Evolutionary conservation across 2,329 filamentous ascomycete genomes (phyloP), one percentile per base, ranked within the genome.

Genomic region (Pseudogymnoascus sp.): DNA sequence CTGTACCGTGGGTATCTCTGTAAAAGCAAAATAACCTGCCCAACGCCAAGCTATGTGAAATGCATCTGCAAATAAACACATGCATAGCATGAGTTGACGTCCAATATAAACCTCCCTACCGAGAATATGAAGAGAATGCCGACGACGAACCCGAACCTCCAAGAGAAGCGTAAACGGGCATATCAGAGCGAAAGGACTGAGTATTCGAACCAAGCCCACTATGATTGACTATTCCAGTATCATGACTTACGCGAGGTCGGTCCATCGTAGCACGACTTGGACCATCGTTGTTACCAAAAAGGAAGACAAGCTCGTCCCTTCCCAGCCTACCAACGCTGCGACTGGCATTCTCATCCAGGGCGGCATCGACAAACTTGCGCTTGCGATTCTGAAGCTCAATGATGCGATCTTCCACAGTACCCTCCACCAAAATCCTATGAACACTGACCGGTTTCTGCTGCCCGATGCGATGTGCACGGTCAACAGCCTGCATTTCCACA

Each of bases 401-500:
- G 67, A 97, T 96, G 6, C 92, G 85, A 71, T 96, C 92, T 74
- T 97, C 93, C 1, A 97, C 89, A 0, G 93, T 96, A 5, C 84
- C 82, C 69, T 86, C 75, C 6, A 93, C 85, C 2, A 96, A 77
- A 23, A 96, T 83, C 3, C 91, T 87, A 73, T 96, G 91, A 1
- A 97, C 88, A 63, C 86, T 82, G 4, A 96, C 93, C 6, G 86
- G 78, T 3, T 82, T 81, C 67, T 81, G 78, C 76, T 97, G 93
- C 0, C 92, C 92, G 68, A 96, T 93, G 8, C 93, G 89, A 75
- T 96, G 89, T 2, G 92, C 90, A 21, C 93, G 89, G 73, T 96
- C 93, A 60, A 96, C 88, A 3, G 93, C 93, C 76, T 97, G 93
- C 75, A 92, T 91, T 76, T 96, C 93, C 59, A 96, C 89, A 72